A percentile compares a stretch with the other conserved stretches of the same genome.
Conservation (phyloP, 129 eudicot species). For the Kitagawia praeruptora region DNA sequence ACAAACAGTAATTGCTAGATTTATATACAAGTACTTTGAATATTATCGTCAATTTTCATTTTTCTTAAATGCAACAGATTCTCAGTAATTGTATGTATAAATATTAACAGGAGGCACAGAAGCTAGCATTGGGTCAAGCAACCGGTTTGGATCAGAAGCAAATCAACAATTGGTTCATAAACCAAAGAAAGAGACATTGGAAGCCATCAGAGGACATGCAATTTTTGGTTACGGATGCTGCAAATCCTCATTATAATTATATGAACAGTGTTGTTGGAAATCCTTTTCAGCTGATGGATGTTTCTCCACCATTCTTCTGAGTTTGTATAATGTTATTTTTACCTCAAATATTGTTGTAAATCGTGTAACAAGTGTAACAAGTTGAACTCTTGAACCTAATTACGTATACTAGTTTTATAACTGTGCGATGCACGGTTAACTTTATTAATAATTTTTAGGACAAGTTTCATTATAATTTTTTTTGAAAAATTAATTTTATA, state of each 20-base stretch:
- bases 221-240: slow-evolving; percentile 82
- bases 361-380: background rate
- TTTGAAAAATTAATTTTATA: no score
- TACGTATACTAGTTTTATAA: no score
- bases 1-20: background rate
- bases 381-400: background rate
- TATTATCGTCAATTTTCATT: no score
- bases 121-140: slow-evolving; percentile 60
- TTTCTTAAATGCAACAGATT: background rate
- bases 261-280: slow-evolving; percentile 52
- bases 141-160: slow-evolving; percentile 77
- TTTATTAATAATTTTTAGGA: no score
- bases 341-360: background rate
- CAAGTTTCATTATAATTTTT: no score
- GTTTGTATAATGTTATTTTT: no score
- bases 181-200: slow-evolving; percentile 83
- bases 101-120: slow-evolving; percentile 65
- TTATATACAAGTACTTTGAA: background rate
- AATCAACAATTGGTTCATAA: slow-evolving; percentile 94
- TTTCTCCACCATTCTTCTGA: slow-evolving; percentile 40
- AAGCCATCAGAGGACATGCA: slow-evolving; percentile 91
- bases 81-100: no score
- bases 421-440: no score
- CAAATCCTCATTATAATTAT: slow-evolving; percentile 56
- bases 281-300: slow-evolving; percentile 56